These are phyloP conservation scores for Tritrichomonas musculus DNA, from an alignment of 208 protist genomes.

Conservation along the genomic window DNA sequence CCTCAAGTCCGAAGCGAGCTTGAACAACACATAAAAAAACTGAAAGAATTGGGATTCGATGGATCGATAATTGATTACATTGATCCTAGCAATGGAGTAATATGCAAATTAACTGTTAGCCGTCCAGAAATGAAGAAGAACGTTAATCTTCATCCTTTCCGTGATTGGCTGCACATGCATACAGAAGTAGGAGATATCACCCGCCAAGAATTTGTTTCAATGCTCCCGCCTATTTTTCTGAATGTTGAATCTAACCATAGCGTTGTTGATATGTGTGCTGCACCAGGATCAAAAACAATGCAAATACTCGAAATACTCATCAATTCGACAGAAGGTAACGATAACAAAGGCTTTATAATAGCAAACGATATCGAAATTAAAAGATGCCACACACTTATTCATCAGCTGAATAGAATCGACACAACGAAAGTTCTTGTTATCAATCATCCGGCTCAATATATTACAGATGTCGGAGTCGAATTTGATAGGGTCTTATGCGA, in stretches of 20 bases:
- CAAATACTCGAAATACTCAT: constrained; percentile 49
- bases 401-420: constrained; percentile 48
- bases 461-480: constrained; percentile 32
- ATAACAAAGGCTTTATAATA: constrained; percentile 34
- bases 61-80: background rate
- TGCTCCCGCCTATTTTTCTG: constrained; percentile 53
- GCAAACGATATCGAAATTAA: constrained; percentile 39
- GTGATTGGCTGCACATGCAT: background rate
- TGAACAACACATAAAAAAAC: background rate
- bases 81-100: background rate
- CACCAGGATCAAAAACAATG: constrained; percentile 56
- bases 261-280: constrained; percentile 58
- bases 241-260: constrained; percentile 34
- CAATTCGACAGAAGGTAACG: background rate
- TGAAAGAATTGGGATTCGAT: background rate
- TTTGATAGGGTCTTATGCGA: constrained; percentile 56
- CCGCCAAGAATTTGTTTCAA: constrained; percentile 52
- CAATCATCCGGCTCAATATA: constrained; percentile 41
- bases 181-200: background rate
- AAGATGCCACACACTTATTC: constrained; percentile 38
- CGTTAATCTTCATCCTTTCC: background rate
- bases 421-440: constrained; percentile 45
- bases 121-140: background rate
- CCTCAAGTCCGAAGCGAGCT: background rate
- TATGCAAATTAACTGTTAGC: background rate